Evolutionary conservation across 139 green algal genomes (phyloP).

Genomic region (Astrephomene gubernaculifera): DNA sequence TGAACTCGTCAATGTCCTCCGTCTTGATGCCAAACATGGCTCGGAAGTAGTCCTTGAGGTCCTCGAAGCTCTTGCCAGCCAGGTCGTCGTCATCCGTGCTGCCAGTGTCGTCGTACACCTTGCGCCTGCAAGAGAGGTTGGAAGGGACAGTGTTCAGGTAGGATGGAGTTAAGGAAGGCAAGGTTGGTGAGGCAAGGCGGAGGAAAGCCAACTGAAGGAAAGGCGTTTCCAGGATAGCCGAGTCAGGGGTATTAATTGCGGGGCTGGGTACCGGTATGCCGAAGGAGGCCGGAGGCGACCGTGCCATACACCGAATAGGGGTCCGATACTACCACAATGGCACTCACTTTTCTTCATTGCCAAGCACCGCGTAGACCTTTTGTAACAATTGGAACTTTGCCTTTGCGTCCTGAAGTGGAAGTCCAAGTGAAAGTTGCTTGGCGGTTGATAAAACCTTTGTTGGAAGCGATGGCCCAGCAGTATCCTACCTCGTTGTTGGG

Average conservation of each 20-base stretch:
- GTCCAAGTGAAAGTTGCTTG: no score
- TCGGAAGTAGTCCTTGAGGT: constrained; percentile 77
- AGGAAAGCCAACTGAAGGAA: no score
- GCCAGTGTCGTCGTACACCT: constrained; percentile 94
- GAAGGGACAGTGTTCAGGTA: background rate
- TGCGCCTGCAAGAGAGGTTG: constrained; percentile 63
- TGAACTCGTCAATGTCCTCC: constrained; percentile 60
- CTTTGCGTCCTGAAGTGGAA: constrained; percentile 64
- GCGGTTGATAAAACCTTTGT: no score
- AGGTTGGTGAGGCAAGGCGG: no score
- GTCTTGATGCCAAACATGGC: constrained; percentile 69
- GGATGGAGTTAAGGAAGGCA: no score
- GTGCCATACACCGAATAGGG: no score
- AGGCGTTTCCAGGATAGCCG: no score
- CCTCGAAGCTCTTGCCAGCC: constrained; percentile 67
- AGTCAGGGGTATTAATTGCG: no score
- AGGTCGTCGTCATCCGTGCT: constrained; percentile 67
- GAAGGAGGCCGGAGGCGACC: no score
- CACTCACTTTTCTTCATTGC: constrained; percentile 85
- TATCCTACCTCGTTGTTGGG: constrained; percentile 42
- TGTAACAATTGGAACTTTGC: constrained; percentile 93
- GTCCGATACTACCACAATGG: no score
- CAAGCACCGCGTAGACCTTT: constrained; percentile 87
- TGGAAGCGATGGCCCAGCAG: no score
- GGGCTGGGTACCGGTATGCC: background rate